Base-by-base conservation (phyloP, 106 monocot genomes). In the Allium fistulosum region DNA sequence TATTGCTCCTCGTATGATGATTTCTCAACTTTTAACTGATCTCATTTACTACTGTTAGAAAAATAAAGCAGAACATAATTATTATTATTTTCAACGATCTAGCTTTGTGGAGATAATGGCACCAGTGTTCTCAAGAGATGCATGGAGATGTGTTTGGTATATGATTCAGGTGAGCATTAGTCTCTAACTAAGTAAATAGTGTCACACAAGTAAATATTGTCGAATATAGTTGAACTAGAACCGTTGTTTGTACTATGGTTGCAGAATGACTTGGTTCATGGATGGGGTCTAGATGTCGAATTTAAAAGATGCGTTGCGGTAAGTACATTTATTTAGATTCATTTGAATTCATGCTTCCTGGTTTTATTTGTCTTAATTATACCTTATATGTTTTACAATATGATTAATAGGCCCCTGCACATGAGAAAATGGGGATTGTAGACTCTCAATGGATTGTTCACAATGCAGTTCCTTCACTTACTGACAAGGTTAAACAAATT, bases 221-320 rank as follows among this genome's bases (percentile, higher is more conserved):
- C 22, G 22, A 22, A 22, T 22, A 22, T 22, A 0, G 22, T 22
- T 22, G 22, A 22, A 22, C 22, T 22, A 22, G 22, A 63, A 0
- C 2, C n/a, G 48, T 48, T 57, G 11, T 67, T 18, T 51, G 17
- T 58, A 22, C 18, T 12, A 27, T 28, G 53, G 73, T 62, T 12
- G 37, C 69, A 91, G 87, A 91, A 91, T 78, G 91, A 91, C 62
- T 78, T 91, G 75, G 82, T 91, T 77, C 87, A 91, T 80, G 91
- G 84, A 26, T 91, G 91, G 91, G 91, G 91, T 6, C 71, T 91
- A 59, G 91, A 91, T 66, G 77, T 72, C 57, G 84, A 91, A 68
- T 84, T 91, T 53, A 84, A 87, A 1, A 84, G 87, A 61, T 91
- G 91, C 77, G 80, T 83, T 74, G 85, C 76, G 88, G 92, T 88